Evolutionary conservation across 2,329 filamentous ascomycete genomes (phyloP), one percentile per base, ranked within the genome.

Genomic region (Tolypocladium sp.): DNA sequence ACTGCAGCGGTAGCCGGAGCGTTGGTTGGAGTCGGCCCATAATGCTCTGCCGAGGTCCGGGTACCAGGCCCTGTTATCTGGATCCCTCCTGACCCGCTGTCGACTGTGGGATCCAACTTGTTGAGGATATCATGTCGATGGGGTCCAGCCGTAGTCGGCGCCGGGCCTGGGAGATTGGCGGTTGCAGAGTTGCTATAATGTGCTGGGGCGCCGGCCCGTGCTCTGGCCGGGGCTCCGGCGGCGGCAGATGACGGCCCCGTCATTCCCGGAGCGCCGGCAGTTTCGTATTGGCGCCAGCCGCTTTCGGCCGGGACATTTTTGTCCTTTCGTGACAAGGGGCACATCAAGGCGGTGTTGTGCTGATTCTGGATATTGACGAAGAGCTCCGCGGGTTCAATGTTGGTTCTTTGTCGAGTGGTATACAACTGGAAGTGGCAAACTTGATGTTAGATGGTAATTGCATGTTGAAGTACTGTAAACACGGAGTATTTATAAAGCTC

Each of bases 41-140:
- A 8, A n/a, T 53, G 15, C 61, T 33, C 49, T 7, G 49, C 58
- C 1, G 30, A 2, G 27, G 35, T 53, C 1, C 57, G 60, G 15
- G 38, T 22, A 2, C 49, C 54, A 1, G 55, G 38, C 1, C 59
- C 56, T 9, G 58, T 20, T 6, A 63, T 49, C 20, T 63, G 61
- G 44, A 58, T 46, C 1, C 60, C 61, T 10, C 61, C 58, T 8
- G 61, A 57, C 9, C 35, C 25, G 46, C 56, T 60, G 55, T 62
- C 60, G 40, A 63, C 60, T 12, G 60, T 62, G 10, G 61, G 61
- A 13, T 63, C 60, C 10, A 62, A 55, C 57, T 59, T 59, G 58
- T 63, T 63, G 46, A 63, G 44, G 35, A 63, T 35, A 41, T 62
- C 61, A 46, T 63, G 61, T 2, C 58, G 56, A 38, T 62, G 62